Conservation (phyloP, 768 basidiomycete genomes). For the Astraeus odoratus region DNA sequence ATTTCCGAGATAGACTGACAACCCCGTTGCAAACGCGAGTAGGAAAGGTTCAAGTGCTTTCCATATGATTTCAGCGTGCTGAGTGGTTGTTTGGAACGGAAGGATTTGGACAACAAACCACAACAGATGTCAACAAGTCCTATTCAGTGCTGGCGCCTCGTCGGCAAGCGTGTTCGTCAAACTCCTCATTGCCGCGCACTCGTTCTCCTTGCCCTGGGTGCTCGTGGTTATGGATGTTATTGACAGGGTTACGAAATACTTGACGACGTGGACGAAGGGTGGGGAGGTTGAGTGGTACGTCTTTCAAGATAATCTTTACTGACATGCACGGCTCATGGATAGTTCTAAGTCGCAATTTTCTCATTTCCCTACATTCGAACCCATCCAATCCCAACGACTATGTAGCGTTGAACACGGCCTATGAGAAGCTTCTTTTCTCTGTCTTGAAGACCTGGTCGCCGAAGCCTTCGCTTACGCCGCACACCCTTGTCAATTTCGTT, state of each 20-base stretch:
- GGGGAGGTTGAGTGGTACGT: conserved; percentile 61
- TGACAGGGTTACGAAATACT: conserved; percentile 40
- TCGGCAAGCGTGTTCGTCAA: conserved; percentile 7
- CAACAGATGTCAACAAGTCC: conserved; percentile 20
- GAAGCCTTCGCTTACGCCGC: conserved; percentile 38
- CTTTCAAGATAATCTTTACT: conserved; percentile 10
- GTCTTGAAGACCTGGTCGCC: conserved; percentile 52
- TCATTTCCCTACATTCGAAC: conserved; percentile 55
- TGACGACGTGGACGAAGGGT: conserved; percentile 49
- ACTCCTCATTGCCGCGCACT: conserved; percentile 9
- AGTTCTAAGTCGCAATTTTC: conserved; percentile 48
- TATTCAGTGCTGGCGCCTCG: conserved; percentile 15
- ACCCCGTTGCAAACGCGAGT: no score
- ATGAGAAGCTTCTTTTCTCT: conserved; percentile 60
- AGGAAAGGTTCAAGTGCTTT: no score
- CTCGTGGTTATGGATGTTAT: conserved; percentile 51
- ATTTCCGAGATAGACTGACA: no score
- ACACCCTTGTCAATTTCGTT: conserved; percentile 55
- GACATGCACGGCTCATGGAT: conserved; percentile 9
- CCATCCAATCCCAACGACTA: conserved; percentile 44
- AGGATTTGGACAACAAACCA: conserved; percentile 19
- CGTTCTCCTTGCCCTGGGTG: conserved; percentile 7
- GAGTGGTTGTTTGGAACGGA: conserved; percentile 18
- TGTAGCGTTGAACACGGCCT: conserved; percentile 57
- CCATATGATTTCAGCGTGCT: no score